phyloP scores from a whole-genome alignment of 78 protist genomes.

The Dictyostelium intermedium region DNA sequence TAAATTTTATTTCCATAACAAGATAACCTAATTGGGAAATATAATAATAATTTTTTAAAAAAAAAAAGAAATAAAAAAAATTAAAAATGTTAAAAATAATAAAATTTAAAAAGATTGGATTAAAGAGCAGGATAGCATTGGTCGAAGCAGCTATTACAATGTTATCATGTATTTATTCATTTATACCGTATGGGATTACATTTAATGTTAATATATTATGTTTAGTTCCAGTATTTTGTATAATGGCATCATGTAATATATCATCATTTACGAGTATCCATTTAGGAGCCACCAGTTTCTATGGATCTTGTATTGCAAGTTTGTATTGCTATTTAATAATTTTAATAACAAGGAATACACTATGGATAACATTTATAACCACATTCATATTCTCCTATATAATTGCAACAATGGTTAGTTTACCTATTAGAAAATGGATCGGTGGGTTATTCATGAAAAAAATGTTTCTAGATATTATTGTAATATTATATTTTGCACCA shows the following conservation, averaged over 20 bases:
- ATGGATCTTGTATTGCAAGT: background rate
- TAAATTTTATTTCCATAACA: too few relatives aligned
- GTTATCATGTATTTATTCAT: background rate
- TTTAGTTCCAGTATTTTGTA: conserved; percentile 39
- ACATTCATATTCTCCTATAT: background rate
- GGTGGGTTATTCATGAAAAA: conserved; percentile 13
- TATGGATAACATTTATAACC: conserved; percentile 43
- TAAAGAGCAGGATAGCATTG: background rate
- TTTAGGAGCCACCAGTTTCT: background rate
- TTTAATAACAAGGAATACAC: background rate
- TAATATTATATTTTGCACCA: conserved; percentile 44
- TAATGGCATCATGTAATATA: conserved; percentile 7
- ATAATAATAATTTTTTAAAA: too few relatives aligned
- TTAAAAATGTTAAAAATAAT: background rate
- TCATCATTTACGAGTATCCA: conserved; percentile 5
- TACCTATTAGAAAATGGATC: conserved; percentile 11
- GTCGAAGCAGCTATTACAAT: background rate
- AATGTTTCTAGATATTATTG: conserved; percentile 18
- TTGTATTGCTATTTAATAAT: background rate
- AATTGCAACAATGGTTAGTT: background rate
- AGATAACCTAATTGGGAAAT: too few relatives aligned
- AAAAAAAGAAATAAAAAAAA: too few relatives aligned
- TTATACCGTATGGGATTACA: background rate
- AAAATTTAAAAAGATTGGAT: background rate
- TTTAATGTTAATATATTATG: background rate